Conservation (phyloP, 1,284 basidiomycete species). For the Anthracocystis walkeri region DNA sequence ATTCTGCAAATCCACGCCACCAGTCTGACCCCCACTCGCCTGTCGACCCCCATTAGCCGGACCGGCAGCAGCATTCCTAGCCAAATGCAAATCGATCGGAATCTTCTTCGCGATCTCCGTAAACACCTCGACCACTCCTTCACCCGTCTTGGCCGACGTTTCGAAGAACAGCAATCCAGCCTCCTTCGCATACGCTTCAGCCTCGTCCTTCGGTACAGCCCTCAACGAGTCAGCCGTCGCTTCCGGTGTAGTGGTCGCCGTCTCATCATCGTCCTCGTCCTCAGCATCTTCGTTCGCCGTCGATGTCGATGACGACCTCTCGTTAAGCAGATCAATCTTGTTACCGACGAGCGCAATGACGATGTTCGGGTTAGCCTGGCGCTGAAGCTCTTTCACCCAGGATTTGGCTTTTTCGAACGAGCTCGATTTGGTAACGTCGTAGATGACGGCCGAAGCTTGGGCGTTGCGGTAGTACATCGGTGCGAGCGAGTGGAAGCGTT, state of each 20-base stretch:
- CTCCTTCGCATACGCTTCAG: constrained; percentile 94
- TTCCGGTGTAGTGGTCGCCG: constrained; percentile 72
- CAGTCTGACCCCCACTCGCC: constrained; percentile 41
- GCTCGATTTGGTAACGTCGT: constrained; percentile 89
- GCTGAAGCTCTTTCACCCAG: constrained; percentile 99
- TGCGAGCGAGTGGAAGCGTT: constrained; percentile 91
- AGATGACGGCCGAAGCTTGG: constrained; percentile 97
- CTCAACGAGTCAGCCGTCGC: constrained; percentile 42
- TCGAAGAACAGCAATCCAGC: constrained; percentile 94
- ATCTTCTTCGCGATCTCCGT: constrained; percentile 77
- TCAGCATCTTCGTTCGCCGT: constrained; percentile 30
- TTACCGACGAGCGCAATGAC: constrained; percentile 77
- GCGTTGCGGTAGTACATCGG: constrained; percentile 99
- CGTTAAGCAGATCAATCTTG: constrained; percentile 84
- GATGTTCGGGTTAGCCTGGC: constrained; percentile 98
- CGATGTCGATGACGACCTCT: constrained; percentile 71
- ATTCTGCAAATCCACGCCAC: constrained; percentile 49
- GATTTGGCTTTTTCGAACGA: constrained; percentile 99
- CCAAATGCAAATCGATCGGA: constrained; percentile 58
- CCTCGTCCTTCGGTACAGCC: constrained; percentile 78
- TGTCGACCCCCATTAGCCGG: constrained; percentile 36
- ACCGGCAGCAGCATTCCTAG: constrained; percentile 44
- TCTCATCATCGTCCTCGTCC: constrained; percentile 56
- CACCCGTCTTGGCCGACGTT: constrained; percentile 97
- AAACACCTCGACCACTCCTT: constrained; percentile 95